These are phyloP conservation scores for Botrytis medusae DNA, from an alignment of 2,329 filamentous ascomycete genomes.

Conservation along the genomic window DNA sequence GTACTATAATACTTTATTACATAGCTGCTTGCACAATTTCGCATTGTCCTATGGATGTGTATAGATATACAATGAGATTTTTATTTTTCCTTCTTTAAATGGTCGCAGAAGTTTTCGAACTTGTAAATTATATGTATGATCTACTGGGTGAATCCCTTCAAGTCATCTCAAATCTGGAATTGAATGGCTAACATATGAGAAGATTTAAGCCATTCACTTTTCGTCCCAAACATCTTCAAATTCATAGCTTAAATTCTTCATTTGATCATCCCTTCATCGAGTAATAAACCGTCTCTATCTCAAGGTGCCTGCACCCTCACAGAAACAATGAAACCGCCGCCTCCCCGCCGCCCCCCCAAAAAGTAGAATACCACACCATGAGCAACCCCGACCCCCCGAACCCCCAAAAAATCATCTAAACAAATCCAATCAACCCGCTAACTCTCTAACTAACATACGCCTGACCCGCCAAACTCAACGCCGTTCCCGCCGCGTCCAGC, in stretches of 20 bases:
- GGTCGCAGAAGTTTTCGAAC: not conserved
- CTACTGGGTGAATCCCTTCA: too few relatives aligned
- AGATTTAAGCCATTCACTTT: not conserved
- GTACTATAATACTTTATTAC: not conserved
- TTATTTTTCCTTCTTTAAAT: not conserved
- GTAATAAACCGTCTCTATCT: not conserved
- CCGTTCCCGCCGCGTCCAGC: slow-evolving; percentile 29
- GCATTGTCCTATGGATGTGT: not conserved
- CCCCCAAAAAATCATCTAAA: not conserved
- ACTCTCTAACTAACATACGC: slow-evolving; percentile 24
- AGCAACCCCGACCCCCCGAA: too few relatives aligned
- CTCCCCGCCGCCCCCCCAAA: too few relatives aligned
- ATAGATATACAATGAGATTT: not conserved
- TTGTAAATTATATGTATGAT: not conserved
- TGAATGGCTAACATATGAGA: not conserved
- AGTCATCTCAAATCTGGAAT: not conserved
- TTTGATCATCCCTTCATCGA: not conserved
- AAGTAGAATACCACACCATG: not conserved
- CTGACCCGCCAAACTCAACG: slow-evolving; percentile 23
- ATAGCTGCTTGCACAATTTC: not conserved
- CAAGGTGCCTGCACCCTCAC: not conserved
- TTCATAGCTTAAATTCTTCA: not conserved
- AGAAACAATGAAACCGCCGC: not conserved
- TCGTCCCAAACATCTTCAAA: not conserved
- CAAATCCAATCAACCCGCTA: not conserved